Evolutionary conservation across 495 filamentous ascomycete species (phyloP), one percentile per base, ranked within the genome.

Genomic region (Astrocystis sublimbata): DNA sequence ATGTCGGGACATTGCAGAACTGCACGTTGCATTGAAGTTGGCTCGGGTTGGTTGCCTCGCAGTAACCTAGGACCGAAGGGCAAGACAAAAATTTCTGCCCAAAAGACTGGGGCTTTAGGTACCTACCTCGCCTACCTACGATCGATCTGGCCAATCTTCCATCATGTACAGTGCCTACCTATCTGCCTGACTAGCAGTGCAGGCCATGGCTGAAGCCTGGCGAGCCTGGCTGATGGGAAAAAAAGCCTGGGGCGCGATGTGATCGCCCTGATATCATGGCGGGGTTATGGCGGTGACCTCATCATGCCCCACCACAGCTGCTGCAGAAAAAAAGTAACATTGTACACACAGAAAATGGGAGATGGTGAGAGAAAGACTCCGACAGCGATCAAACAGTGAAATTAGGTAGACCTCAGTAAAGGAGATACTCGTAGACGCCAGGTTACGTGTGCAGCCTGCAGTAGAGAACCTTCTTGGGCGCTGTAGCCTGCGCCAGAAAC

Each of bases 51-150:
- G 54, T 57, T 57, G 54, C 54, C 40, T 57, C 45, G 54, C 54
- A 57, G 54, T 57, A 24, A 15, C 36, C 50, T n/a, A n/a, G n/a
- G n/a, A n/a, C n/a, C n/a, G n/a, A n/a, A 54, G 49, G 38, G 30
- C n/a, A n/a, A n/a, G 38, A 49, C 26, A 55, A 40, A 61, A 53
- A 54, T 61, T 61, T 61, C 36, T 61, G 59, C 49, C 59, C 49
- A 40, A 61, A 43, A n/a, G 23, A 23, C 38, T 47, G 56, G 42
- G 56, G 15, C 41, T 36, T 58, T 49, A 46, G 38, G 41, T 52
- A 52, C 28, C 24, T 31, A 46, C 2, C 6, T 36, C 33, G 13
- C 6, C 6, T 36, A 36, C 6, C 6, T 13, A 36, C 33, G 33
- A 6, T 36, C 33, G 13, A n/a, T n/a, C n/a, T n/a, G n/a, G n/a